Base-by-base conservation (phyloP, 106 monocot genomes). In the Xerophyta viscosa region DNA sequence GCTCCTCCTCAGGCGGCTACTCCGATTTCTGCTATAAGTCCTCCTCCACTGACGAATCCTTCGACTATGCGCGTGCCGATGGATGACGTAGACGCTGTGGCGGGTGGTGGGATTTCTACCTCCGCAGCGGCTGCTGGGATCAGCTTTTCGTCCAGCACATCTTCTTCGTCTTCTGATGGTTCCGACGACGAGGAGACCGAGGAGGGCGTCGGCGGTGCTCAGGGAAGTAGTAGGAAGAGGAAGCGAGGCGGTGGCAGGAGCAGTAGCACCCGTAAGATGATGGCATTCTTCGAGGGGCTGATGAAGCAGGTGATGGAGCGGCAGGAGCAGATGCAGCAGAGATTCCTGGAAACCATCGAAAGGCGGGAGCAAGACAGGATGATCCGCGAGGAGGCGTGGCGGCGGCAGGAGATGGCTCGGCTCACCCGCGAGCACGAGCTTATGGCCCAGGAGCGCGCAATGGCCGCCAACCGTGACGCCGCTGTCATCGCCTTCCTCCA, bases 371-470 rank as follows among this genome's bases (percentile, higher is more conserved):
- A 90, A 33, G 90, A 90, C n/a, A 50, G 80, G 48, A 81, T 74
- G 90, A 65, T 72, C 3, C 33, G 90, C 13, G 90, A 90, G 41
- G 90, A 90, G 46, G 90, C 84, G 3, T 90, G 90, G 90, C 66
- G 61, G 74, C 46, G 84, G 31, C 80, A 84, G 71, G 90, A 90
- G 65, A 84, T 84, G 84, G 65, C 68, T n/a, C 51, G 84, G 39
- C 64, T 80, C 14, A 58, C 56, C 33, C 68, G 71, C 2, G 90
- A 90, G 59, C 71, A 84, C 48, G 84, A 90, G 66, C 54, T 71
- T 37, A 62, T 75, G 30, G 73, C 77, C 3, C 73, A 74, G 65
- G 84, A 84, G 54, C 73, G 90, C n/a, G 66, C 74, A 48, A 59
- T 69, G 53, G 56, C 90, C 29, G 84, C 84, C 0, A 68, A 70